Base-by-base conservation (phyloP, 2,329 filamentous ascomycete genomes). In the Colletotrichum somersetense region DNA sequence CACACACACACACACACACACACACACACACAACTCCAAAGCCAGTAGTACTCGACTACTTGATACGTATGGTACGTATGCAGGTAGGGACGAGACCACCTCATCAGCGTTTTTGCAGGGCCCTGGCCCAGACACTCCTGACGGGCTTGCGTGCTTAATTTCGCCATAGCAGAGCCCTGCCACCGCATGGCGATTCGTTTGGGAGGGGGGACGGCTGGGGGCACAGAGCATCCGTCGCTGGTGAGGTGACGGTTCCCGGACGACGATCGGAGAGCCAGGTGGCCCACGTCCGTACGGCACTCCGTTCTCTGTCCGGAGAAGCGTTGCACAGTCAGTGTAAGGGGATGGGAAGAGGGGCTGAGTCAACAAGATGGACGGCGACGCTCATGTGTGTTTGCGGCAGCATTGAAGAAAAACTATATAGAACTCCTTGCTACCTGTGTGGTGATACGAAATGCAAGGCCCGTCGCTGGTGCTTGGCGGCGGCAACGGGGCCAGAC, bases 51-150 rank as follows among this genome's bases (percentile, higher is more conserved):
- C 44, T 10, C 6, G 10, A 20, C 44, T 46, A n/a, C 18, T 5
- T 42, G 35, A 38, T 11, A 10, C 35, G 30, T 30, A 4, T 30
- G 30, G 30, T 38, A 8, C 7, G 10, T 38, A 8, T 11, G 38
- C 7, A 46, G 18, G 10, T n/a, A 48, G 57, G 44, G 44, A 63
- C 52, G 62, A 53, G 72, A 71, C 72, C 58, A 72, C 53, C 71
- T 71, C 65, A 71, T 67, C 52, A 56, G 38, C 35, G 46, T 59
- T 44, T 55, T 38, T 33, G 55, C 30, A 61, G 42, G 10, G 30
- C 52, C 68, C 53, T 40, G 52, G 63, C 67, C 67, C 64, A 74
- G 72, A 74, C 73, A 59, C 67, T 62, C 35, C 71, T 74, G 71
- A 69, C 63, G 66, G 73, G 73, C 61, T 44, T 33, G 38, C 55